Percentiles rank a stretch among this genome's conserved stretches.
Evolutionary conservation across 2,329 filamentous ascomycete genomes (phyloP).

Genomic region (Phialophora chinensis): DNA sequence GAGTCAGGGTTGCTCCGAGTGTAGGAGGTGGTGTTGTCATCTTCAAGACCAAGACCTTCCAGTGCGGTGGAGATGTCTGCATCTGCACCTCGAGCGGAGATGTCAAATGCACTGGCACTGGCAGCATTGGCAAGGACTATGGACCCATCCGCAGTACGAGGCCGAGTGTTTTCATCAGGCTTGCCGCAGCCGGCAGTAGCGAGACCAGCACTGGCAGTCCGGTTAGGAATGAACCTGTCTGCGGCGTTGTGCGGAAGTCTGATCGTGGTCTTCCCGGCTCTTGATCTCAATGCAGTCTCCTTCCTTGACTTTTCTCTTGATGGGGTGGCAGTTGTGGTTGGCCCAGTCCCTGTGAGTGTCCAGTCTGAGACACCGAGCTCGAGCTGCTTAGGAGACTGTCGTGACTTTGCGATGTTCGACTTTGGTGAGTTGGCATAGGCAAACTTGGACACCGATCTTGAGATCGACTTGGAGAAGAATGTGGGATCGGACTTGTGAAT

Average conservation of each 20-base stretch:
- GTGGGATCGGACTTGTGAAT: slow-evolving; percentile 77
- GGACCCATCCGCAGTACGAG: slow-evolving; percentile 80
- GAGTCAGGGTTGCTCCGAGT: slow-evolving; percentile 83
- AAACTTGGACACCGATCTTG: slow-evolving; percentile 60
- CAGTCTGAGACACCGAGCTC: slow-evolving; percentile 94
- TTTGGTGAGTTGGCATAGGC: slow-evolving; percentile 87
- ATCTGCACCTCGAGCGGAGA: slow-evolving; percentile 64
- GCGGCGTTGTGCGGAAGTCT: slow-evolving; percentile 71
- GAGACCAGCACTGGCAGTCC: slow-evolving; percentile 85
- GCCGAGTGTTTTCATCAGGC: slow-evolving; percentile 76
- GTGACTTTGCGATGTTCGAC: slow-evolving; percentile 84
- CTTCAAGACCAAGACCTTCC: slow-evolving; percentile 78
- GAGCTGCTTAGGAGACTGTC: slow-evolving; percentile 80
- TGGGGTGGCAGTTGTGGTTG: slow-evolving; percentile 56
- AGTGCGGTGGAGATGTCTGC: slow-evolving; percentile 81
- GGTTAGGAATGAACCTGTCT: slow-evolving; percentile 96
- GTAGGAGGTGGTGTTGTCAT: slow-evolving; percentile 69
- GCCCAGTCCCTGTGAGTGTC: slow-evolving; percentile 82
- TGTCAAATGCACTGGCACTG: slow-evolving; percentile 60
- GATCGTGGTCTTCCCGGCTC: slow-evolving; percentile 73
- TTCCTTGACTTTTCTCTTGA: slow-evolving; percentile 63
- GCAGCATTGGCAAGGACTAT: slow-evolving; percentile 74
- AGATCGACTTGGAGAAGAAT: slow-evolving; percentile 73
- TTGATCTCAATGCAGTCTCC: slow-evolving; percentile 58
- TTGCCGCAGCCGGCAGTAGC: slow-evolving; percentile 81